Base-by-base conservation (phyloP, 768 basidiomycete genomes). In the Lanmaoa pseudosensibilis region DNA sequence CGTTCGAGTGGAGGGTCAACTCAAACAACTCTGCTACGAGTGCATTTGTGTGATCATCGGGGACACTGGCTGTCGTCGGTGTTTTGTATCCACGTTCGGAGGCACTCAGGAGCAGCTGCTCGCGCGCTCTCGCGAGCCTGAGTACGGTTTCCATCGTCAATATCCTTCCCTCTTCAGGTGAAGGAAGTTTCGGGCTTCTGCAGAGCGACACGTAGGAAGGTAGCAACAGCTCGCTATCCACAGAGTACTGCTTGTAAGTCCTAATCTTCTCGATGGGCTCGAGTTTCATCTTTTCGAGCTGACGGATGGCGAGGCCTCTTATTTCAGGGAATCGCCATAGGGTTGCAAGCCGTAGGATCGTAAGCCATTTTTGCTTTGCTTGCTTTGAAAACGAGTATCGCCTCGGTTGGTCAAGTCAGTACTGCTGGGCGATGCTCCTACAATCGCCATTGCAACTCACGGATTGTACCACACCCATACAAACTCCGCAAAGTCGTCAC, bases 121-220 rank as follows among this genome's bases (percentile, higher is more conserved):
- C 87, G 1, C 87, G 77, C 3, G 81, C 82, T 2, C 71, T 67
- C 0, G 82, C 82, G 18, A 89, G 73, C 33, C 68, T 76, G 2
- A 87, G 66, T 0, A 82, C 74, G 0, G 83, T 84, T 37, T 85
- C 80, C 64, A 84, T 67, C 46, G 85, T 84, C n/a, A 92, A 73
- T 34, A 72, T 70, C 4, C 71, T 66, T 37, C 81, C 85, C 55
- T 90, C 90, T 11, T 75, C 75, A 1, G 80, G 69, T 0, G 74
- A 75, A 16, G 86, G 74, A 0, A 86, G 78, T 1, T 76, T 77
- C 0, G 77, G 74, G 4, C 84, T 81, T 12, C 73, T 72, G 46
- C 83, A 83, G 0, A 90, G 73, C 0, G 73, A 64, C 19, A 77
- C 74, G 50, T 87, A 90, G 0, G 80, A 73, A 0, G 79, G 78